A percentile compares a stretch with the other conserved stretches of the same genome.
phyloP scores from a whole-genome alignment of 805 yeast species.

The Wickerhamomyces subpelliculosus region DNA sequence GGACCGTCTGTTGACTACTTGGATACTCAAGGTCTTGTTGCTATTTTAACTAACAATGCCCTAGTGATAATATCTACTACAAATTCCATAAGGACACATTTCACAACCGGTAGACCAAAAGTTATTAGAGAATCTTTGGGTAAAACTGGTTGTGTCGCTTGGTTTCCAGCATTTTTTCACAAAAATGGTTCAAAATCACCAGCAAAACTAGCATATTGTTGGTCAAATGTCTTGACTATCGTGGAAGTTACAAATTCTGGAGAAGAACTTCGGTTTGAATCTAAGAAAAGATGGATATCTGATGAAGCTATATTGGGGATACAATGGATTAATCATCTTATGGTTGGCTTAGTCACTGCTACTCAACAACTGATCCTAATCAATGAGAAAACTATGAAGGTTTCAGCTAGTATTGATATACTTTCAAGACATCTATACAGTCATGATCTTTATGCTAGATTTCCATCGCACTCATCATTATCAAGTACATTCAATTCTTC shows the following conservation, averaged over 20 bases:
- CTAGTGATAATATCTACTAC: slow-evolving; percentile 53
- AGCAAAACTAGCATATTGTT: slow-evolving; percentile 58
- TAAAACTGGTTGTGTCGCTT: slow-evolving; percentile 41
- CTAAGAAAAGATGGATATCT: slow-evolving; percentile 35
- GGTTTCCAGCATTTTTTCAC: slow-evolving; percentile 51
- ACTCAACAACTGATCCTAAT: slow-evolving; percentile 40
- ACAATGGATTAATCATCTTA: slow-evolving; percentile 47
- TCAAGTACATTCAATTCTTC: slow-evolving; percentile 16
- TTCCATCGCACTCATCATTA: slow-evolving; percentile 5
- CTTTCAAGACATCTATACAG: slow-evolving; percentile 28
- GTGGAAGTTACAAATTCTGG: slow-evolving; percentile 38
- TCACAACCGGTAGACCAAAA: slow-evolving; percentile 44
- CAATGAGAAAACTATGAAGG: slow-evolving; percentile 31
- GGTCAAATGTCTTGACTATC: slow-evolving; percentile 56
- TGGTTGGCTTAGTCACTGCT: slow-evolving; percentile 34
- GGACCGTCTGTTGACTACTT: slow-evolving; percentile 48
- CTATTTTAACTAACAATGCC: slow-evolving; percentile 46
- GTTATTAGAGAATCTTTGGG: slow-evolving; percentile 23
- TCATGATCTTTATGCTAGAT: slow-evolving; percentile 22
- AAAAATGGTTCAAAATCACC: slow-evolving; percentile 19
- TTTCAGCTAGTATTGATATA: slow-evolving; percentile 15
- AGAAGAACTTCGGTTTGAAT: slow-evolving; percentile 28
- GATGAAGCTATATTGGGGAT: slow-evolving; percentile 45
- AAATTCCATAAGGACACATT: slow-evolving; percentile 41
- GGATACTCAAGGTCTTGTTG: slow-evolving; percentile 53